These are phyloP conservation scores for Balakata baccata DNA, from an alignment of 345 rosid species.

Conservation along the genomic window DNA sequence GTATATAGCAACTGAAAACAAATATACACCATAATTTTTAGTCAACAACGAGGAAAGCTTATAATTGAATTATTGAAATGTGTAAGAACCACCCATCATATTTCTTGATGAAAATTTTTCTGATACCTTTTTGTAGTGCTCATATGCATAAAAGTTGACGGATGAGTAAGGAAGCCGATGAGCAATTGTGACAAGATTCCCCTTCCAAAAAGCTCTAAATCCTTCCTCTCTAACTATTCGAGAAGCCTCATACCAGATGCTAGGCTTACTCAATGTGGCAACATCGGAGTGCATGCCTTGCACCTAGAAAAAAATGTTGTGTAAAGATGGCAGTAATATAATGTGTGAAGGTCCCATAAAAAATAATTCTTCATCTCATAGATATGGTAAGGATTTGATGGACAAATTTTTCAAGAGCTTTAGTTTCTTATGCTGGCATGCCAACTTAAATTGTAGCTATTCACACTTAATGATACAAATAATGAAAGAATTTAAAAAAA, in stretches of 20 bases:
- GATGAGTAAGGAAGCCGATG: conserved; percentile 94
- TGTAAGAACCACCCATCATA: not conserved
- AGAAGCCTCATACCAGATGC: conserved; percentile 84
- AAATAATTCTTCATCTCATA: not conserved
- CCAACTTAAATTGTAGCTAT: not conserved
- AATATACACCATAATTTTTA: conserved; percentile 8
- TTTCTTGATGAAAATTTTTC: conserved; percentile 7
- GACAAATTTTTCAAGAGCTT: not conserved
- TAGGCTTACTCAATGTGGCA: conserved; percentile 57
- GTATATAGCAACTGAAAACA: conserved; percentile 54
- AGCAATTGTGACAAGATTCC: conserved; percentile 89
- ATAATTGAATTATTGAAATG: not conserved
- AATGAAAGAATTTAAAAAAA: not conserved
- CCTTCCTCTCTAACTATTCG: conserved; percentile 82
- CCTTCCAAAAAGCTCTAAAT: conserved; percentile 90
- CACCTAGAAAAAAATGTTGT: conserved; percentile 39
- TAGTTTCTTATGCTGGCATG: not conserved
- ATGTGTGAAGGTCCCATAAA: not conserved
- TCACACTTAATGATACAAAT: not conserved
- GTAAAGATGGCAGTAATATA: not conserved
- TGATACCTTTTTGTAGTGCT: conserved; percentile 69
- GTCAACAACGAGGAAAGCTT: not conserved
- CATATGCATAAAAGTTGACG: conserved; percentile 82
- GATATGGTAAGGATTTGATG: not conserved
- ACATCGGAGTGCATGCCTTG: conserved; percentile 91